A percentile compares a stretch with the other conserved stretches of the same genome.
These are phyloP conservation scores for Camillea tinctor DNA, from an alignment of 2,329 filamentous ascomycete genomes.

Conservation along the genomic window DNA sequence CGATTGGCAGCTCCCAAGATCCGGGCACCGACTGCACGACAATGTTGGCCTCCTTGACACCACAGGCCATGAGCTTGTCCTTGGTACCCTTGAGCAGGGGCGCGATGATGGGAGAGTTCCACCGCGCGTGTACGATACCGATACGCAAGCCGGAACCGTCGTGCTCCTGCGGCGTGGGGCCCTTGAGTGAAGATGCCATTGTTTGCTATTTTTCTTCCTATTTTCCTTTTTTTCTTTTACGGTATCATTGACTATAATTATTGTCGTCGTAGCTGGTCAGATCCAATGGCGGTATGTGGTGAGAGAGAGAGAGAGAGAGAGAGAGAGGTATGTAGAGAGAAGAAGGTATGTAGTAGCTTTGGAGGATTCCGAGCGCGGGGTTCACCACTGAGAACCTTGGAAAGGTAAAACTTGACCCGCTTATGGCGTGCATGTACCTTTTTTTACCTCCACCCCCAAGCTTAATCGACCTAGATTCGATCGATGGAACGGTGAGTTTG, in stretches of 20 bases:
- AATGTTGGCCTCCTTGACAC: slow-evolving; percentile 86
- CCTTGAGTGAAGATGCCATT: slow-evolving; percentile 51
- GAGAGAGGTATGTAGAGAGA: no score
- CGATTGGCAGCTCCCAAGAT: slow-evolving; percentile 90
- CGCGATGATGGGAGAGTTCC: slow-evolving; percentile 88
- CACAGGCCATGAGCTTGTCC: slow-evolving; percentile 72
- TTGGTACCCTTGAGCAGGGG: slow-evolving; percentile 79
- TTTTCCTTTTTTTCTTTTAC: not conserved
- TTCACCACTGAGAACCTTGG: no score
- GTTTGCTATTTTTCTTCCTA: slow-evolving; percentile 38
- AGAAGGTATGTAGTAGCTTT: no score
- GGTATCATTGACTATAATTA: not conserved
- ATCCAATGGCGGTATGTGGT: no score
- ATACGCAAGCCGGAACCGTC: slow-evolving; percentile 77
- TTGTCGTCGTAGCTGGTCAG: no score
- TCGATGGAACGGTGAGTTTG: no score
- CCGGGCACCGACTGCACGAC: slow-evolving; percentile 87
- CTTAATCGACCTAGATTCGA: no score
- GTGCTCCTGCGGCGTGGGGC: slow-evolving; percentile 56
- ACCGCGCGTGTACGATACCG: slow-evolving; percentile 92
- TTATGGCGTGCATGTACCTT: no score
- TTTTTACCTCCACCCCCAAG: no score
- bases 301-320: no score
- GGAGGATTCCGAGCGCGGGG: no score
- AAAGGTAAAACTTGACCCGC: no score